phyloP scores from a whole-genome alignment of 1,139 yeast species.

The Kodamaea derodonti region DNA sequence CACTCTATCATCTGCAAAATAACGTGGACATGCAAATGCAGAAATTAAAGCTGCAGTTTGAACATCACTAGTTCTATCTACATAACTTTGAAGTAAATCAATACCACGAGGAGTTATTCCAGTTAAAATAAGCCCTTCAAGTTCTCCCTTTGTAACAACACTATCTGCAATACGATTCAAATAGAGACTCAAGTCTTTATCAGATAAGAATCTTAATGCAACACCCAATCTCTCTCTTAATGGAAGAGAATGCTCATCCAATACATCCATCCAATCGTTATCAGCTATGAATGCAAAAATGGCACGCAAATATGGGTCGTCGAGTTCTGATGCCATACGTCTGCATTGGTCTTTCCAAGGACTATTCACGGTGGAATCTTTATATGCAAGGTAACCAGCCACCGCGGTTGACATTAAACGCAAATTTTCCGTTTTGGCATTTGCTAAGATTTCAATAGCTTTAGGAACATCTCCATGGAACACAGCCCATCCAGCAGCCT shows the following conservation, averaged over 20 bases:
- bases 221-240: constrained; percentile 85
- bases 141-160: constrained; percentile 73
- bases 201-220: constrained; percentile 80
- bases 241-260: constrained; percentile 87
- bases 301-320: constrained; percentile 85
- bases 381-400: constrained; percentile 85
- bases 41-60: constrained; percentile 88
- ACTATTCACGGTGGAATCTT: constrained; percentile 57
- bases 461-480: constrained; percentile 84
- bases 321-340: constrained; percentile 78
- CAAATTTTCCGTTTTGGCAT: constrained; percentile 58
- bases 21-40: constrained; percentile 79
- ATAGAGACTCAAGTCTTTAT: constrained; percentile 66
- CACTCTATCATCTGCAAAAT: constrained; percentile 66
- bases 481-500: constrained; percentile 98
- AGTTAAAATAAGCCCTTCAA: constrained; percentile 86
- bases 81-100: constrained; percentile 79
- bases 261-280: constrained; percentile 94
- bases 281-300: constrained; percentile 93
- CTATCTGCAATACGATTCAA: constrained; percentile 66
- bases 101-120: constrained; percentile 86
- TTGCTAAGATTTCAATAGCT: constrained; percentile 69
- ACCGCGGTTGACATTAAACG: constrained; percentile 89
- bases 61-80: constrained; percentile 85
- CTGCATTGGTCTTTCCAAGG: constrained; percentile 95